phyloP scores from a whole-genome alignment of 2,329 filamentous ascomycete genomes.

The Fusarium compactum region DNA sequence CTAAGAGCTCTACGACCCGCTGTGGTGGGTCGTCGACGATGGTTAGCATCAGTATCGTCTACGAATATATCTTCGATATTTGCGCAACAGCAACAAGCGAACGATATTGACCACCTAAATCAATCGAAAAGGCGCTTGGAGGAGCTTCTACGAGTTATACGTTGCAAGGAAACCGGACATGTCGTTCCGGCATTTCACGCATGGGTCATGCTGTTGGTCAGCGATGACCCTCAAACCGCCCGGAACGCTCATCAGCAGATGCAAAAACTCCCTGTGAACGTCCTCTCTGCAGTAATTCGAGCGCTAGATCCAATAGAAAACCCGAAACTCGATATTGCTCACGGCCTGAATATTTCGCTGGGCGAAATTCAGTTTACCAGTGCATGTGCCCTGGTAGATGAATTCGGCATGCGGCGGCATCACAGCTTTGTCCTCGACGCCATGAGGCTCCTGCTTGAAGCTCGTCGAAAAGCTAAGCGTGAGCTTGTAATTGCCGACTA shows the following conservation, averaged over 20 bases:
- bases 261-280: conserved; percentile 61
- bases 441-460: conserved; percentile 51
- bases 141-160: conserved; percentile 50
- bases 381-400: conserved; percentile 54
- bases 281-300: conserved; percentile 73
- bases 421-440: conserved; percentile 55
- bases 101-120: background rate
- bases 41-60: conserved; percentile 41
- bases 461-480: conserved; percentile 48
- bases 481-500: conserved; percentile 57
- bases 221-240: conserved; percentile 34
- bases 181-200: conserved; percentile 45
- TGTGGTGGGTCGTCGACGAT: conserved; percentile 44
- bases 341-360: conserved; percentile 54
- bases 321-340: conserved; percentile 61
- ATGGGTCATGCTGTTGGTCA: conserved; percentile 46
- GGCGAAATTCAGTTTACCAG: conserved; percentile 58
- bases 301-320: conserved; percentile 69
- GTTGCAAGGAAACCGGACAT: conserved; percentile 42
- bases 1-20: conserved; percentile 38
- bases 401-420: conserved; percentile 59
- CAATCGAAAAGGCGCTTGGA: conserved; percentile 34
- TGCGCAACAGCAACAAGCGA: conserved; percentile 3
- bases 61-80: conserved; percentile 20
- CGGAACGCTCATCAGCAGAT: conserved; percentile 50